These are phyloP conservation scores for Melaleuca quinquenervia DNA, from an alignment of 345 rosid genomes.

Conservation along the genomic window DNA sequence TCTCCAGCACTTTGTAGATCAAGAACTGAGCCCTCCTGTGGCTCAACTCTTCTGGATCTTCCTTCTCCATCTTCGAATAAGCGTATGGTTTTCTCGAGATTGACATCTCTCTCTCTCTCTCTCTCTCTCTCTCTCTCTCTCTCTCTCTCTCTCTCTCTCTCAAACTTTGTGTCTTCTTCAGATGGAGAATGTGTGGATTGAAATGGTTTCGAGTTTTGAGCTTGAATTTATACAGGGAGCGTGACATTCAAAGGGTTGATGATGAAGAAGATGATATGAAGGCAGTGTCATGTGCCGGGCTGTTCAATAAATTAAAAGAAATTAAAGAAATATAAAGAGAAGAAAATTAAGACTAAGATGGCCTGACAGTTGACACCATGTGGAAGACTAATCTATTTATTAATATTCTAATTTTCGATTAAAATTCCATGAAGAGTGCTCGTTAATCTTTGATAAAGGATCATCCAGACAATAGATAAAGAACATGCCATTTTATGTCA, in stretches of 20 bases:
- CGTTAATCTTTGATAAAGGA: neutral
- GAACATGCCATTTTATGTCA: neutral
- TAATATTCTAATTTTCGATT: neutral
- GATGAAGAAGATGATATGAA: neutral
- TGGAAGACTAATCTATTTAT: neutral
- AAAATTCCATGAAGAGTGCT: neutral
- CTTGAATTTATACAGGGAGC: neutral
- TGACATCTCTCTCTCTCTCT: constrained; percentile 16
- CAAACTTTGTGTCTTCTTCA: neutral
- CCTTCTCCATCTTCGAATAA: constrained; percentile 60
- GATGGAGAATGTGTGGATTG: neutral
- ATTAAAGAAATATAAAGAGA: neutral
- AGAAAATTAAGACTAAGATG: neutral
- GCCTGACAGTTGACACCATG: neutral
- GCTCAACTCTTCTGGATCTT: constrained; percentile 50
- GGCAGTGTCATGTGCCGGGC: neutral
- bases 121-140: neutral
- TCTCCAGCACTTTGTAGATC: constrained; percentile 57
- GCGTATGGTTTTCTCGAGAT: constrained; percentile 11
- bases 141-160: neutral
- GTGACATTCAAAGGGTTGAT: neutral
- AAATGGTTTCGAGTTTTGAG: neutral
- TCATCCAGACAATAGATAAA: neutral
- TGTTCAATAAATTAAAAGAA: neutral
- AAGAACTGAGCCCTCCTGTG: constrained; percentile 71